A percentile compares a stretch with the other conserved stretches of the same genome.
These are phyloP conservation scores for Ustulina deusta DNA, from an alignment of 2,329 filamentous ascomycete genomes.

Conservation along the genomic window DNA sequence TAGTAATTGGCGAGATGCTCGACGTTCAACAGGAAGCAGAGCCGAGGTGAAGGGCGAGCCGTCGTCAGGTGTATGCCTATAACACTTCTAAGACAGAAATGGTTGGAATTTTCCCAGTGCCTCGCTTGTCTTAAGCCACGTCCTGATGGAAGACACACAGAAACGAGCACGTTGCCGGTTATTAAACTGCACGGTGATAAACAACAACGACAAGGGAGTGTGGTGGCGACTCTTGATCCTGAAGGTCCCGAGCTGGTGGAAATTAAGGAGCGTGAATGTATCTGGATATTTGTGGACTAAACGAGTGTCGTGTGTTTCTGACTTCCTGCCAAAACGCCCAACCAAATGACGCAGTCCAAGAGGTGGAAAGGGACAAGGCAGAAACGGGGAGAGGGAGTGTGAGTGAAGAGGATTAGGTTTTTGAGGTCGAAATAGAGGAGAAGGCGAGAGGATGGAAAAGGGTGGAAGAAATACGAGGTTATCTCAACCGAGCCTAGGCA, in stretches of 20 bases:
- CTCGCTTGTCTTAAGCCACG: slow-evolving; percentile 20
- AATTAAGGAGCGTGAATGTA: slow-evolving; percentile 45
- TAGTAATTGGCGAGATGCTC: background rate
- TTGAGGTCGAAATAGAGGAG: slow-evolving; percentile 28
- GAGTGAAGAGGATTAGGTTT: slow-evolving; percentile 11
- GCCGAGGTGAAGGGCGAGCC: background rate
- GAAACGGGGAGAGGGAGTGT: slow-evolving; percentile 27
- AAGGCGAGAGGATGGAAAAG: slow-evolving; percentile 37
- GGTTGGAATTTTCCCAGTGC: slow-evolving; percentile 22
- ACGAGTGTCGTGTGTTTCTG: slow-evolving; percentile 37
- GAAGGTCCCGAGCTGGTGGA: slow-evolving; percentile 8
- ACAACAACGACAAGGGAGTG: slow-evolving; percentile 30
- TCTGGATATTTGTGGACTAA: slow-evolving; percentile 42
- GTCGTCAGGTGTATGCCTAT: slow-evolving; percentile 1
- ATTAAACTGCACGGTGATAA: slow-evolving; percentile 27
- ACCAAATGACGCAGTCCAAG: slow-evolving; percentile 36
- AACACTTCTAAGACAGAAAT: slow-evolving; percentile 2
- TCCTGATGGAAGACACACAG: slow-evolving; percentile 22
- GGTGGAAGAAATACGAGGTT: slow-evolving; percentile 41
- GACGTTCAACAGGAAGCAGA: slow-evolving; percentile 4
- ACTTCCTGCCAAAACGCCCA: slow-evolving; percentile 39
- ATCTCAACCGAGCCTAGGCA: slow-evolving; percentile 32
- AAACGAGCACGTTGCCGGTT: slow-evolving; percentile 2
- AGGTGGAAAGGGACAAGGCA: slow-evolving; percentile 32
- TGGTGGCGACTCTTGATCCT: slow-evolving; percentile 27